A percentile compares a stretch with the other conserved stretches of the same genome.
These are phyloP conservation scores for Gossypium davidsonii DNA, from an alignment of 441 rosid genomes.

Conservation along the genomic window DNA sequence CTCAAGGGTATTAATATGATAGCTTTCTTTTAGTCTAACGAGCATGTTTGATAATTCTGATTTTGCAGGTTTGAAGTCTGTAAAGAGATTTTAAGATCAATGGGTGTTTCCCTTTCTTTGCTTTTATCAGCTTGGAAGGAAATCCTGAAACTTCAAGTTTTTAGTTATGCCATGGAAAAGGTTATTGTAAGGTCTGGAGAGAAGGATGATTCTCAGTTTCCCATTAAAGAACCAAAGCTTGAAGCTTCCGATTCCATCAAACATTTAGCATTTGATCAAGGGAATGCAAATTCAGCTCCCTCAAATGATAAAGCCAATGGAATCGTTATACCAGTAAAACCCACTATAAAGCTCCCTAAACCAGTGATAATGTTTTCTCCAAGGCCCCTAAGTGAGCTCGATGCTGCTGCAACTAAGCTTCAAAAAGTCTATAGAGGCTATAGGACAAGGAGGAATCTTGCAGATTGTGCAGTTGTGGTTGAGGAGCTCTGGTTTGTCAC, in stretches of 20 bases:
- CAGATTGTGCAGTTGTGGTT: conserved; percentile 59
- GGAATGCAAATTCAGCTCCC: conserved; percentile 3
- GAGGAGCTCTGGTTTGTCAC: conserved; percentile 58
- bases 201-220: conserved; percentile 17
- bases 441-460: conserved; percentile 59
- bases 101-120: conserved; percentile 36
- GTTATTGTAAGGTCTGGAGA: conserved; percentile 16
- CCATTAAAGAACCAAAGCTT: conserved; percentile 9
- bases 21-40: background rate
- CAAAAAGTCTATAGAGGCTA: conserved; percentile 67
- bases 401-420: conserved; percentile 51
- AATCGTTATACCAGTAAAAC: conserved; percentile 20
- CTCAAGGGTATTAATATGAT: background rate
- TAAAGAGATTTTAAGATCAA: conserved; percentile 12
- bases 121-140: conserved; percentile 27
- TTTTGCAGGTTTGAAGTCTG: background rate
- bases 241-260: background rate
- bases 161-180: conserved; percentile 13
- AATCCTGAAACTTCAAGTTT: conserved; percentile 20
- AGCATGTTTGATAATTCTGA: conserved; percentile 11
- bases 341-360: conserved; percentile 28
- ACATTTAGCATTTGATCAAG: background rate
- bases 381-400: conserved; percentile 43
- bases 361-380: conserved; percentile 41
- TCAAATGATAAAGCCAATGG: conserved; percentile 11